Evolutionary conservation across 2,329 filamentous ascomycete species (phyloP), one percentile per base, ranked within the genome.

Genomic region (Epichloe bromicola): DNA sequence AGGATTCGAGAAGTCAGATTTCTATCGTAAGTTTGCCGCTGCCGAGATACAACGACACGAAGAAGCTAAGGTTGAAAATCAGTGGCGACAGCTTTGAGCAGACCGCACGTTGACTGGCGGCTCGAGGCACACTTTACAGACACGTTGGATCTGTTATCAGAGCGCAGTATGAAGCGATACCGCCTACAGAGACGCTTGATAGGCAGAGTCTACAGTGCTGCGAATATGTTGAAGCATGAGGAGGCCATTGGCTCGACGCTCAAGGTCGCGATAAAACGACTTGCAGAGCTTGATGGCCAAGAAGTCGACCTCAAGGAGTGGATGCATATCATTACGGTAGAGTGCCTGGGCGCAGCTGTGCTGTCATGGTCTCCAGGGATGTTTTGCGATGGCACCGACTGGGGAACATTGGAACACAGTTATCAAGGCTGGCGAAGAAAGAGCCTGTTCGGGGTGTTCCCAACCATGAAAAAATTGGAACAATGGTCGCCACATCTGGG

Each of bases 241-340:
- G 45, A 54, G 0, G 65, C 65, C 0, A 60, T 77, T 5, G 70
- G 76, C 30, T 53, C 53, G 0, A 72, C 74, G 1, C 55, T 76
- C 6, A 52, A 59, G 3, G 57, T 58, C 0, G 66, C 61, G 1
- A 53, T 74, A 1, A 52, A 62, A 3, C 67, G 65, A 26, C 55
- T 78, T 0, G 61, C 58, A 4, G 51, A 53, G 0, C 57, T 75
- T 1, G 44, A 65, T 0, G 72, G 71, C 0, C 56, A 59, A 1
- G 64, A 70, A 30, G 57, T 78, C 4, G 72, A 77, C 51, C 57
- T 78, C 17, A 73, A 72, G 48, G 70, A 75, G 50, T 78, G 75
- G 75, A 78, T 78, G 74, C 75, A 78, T 60, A 76, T 78, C 51
- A 64, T 76, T 17, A 70, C 68, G 1, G 73, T 78, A 33, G 75